Base-by-base conservation (phyloP, 2,329 filamentous ascomycete genomes). In the Talaromyces sp. region DNA sequence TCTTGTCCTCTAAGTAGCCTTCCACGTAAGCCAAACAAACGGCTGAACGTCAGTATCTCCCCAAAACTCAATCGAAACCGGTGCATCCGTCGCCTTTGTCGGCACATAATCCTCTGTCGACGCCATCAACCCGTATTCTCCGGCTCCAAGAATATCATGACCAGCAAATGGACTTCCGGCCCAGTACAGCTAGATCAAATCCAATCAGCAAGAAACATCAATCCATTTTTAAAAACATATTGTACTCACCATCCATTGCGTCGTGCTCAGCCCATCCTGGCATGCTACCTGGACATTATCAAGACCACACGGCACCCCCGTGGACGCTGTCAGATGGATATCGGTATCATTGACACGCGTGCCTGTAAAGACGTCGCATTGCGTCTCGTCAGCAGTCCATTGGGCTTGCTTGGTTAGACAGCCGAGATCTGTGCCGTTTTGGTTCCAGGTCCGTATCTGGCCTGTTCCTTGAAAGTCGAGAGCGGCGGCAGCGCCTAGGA, bases 1-100 rank as follows among this genome's bases (percentile, higher is more conserved):
- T 35, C 70, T 46, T 24, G 6, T 17, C 43, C 43, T 11, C 43
- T 24, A 46, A 4, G 9, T 2, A 74, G 72, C 51, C 73, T 68
- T 2, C 72, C 70, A 2, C 78, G 74, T 55, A 73, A 75, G 8
- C 19, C 62, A n/a, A 57, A 69, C 55, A 78, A 78, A 46, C 8
- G 41, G 41, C 41, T 46, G 41, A 19, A 19, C 41, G 21, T 46
- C n/a, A 1, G 41, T 46, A 21, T 46, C 41, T 3, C 41, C 41
- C 41, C 41, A 46, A 7, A 46, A 21, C 41, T 46, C 41, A 46
- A 46, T 46, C 41, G 41, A 21, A 46, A 46, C 41, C n/a, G 41
- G 41, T 4, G 41, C 8, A 46, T 46, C 41, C 3, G 41, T 19
- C n/a, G 41, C 8, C 41, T 19, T 19, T 19, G 41, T 46, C 3